These are phyloP conservation scores for Globisporangium rhizosaccharum DNA, from an alignment of 352 stramenopile species.

Conservation along the genomic window DNA sequence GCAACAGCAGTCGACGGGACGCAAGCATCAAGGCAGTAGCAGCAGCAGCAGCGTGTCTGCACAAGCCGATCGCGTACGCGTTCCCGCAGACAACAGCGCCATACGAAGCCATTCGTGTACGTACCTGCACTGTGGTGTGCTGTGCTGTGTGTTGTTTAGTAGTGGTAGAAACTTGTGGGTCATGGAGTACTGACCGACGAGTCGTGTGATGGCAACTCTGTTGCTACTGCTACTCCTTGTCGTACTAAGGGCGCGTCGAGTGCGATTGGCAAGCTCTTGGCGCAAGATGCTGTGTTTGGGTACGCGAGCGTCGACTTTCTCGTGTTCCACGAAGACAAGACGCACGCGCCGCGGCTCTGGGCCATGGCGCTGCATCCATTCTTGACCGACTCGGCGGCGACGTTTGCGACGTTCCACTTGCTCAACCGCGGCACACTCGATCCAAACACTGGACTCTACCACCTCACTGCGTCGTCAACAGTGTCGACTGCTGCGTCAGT, in stretches of 20 bases:
- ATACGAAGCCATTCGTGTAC: constrained; percentile 57
- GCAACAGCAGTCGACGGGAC: background rate
- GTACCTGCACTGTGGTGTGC: background rate
- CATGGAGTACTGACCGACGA: too few relatives aligned
- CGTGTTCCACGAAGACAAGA: constrained; percentile 59
- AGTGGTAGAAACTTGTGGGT: too few relatives aligned
- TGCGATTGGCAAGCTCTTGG: constrained; percentile 41
- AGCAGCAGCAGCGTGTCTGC: constrained; percentile 16
- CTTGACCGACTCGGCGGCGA: constrained; percentile 69
- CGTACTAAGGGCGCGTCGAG: constrained; percentile 26
- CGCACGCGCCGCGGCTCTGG: constrained; percentile 50
- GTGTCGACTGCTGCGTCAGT: background rate
- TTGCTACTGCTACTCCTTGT: background rate
- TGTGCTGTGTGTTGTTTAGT: background rate
- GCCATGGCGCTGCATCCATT: constrained; percentile 70
- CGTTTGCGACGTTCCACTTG: constrained; percentile 67
- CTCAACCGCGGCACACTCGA: constrained; percentile 42
- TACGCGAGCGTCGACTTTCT: constrained; percentile 83
- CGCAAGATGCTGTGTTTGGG: constrained; percentile 51
- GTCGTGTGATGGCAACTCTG: background rate
- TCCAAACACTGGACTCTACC: constrained; percentile 26
- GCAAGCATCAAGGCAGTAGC: background rate
- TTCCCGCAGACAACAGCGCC: constrained; percentile 81
- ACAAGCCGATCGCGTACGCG: constrained; percentile 47
- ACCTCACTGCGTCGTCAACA: constrained; percentile 20